Evolutionary conservation across 2,329 filamentous ascomycete genomes (phyloP).

Genomic region (Alternaria postmessia): DNA sequence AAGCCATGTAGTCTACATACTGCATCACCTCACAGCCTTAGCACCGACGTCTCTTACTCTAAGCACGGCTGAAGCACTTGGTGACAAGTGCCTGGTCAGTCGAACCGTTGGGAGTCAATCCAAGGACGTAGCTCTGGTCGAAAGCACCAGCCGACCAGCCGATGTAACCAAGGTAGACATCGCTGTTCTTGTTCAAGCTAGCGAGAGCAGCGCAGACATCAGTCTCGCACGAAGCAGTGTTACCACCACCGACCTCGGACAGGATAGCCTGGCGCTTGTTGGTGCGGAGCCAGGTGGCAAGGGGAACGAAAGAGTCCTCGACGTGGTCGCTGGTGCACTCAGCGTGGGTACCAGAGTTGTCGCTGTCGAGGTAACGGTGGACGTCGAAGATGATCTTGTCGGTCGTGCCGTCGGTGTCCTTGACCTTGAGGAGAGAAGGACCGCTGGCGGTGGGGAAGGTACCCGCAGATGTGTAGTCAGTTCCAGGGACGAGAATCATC

Average conservation of each 20-base stretch:
- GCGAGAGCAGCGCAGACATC: slow-evolving; percentile 45
- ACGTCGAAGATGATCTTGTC: slow-evolving; percentile 61
- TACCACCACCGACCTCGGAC: slow-evolving; percentile 54
- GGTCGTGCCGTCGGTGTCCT: slow-evolving; percentile 66
- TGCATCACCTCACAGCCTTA: background rate
- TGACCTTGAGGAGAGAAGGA: slow-evolving; percentile 61
- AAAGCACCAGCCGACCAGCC: slow-evolving; percentile 44
- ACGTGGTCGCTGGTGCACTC: slow-evolving; percentile 41
- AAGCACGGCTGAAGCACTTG: slow-evolving; percentile 1
- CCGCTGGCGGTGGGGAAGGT: slow-evolving; percentile 41
- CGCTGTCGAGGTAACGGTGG: slow-evolving; percentile 54
- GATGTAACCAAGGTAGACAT: slow-evolving; percentile 43
- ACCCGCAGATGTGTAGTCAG: slow-evolving; percentile 59
- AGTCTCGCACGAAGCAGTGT: slow-evolving; percentile 45
- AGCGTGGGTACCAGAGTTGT: slow-evolving; percentile 50
- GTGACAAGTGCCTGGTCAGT: background rate
- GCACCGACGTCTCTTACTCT: background rate
- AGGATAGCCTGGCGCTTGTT: slow-evolving; percentile 52
- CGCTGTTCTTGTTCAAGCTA: slow-evolving; percentile 42
- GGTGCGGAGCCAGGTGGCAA: slow-evolving; percentile 48
- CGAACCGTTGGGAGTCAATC: slow-evolving; percentile 27
- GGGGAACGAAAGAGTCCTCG: slow-evolving; percentile 43
- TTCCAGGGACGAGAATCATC: slow-evolving; percentile 71
- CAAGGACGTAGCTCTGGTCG: slow-evolving; percentile 33
- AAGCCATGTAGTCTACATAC: background rate